Percentiles rank a stretch among this genome's conserved stretches.
Conservation (phyloP, 2,329 filamentous ascomycete species). For the Colletotrichum viniferum region DNA sequence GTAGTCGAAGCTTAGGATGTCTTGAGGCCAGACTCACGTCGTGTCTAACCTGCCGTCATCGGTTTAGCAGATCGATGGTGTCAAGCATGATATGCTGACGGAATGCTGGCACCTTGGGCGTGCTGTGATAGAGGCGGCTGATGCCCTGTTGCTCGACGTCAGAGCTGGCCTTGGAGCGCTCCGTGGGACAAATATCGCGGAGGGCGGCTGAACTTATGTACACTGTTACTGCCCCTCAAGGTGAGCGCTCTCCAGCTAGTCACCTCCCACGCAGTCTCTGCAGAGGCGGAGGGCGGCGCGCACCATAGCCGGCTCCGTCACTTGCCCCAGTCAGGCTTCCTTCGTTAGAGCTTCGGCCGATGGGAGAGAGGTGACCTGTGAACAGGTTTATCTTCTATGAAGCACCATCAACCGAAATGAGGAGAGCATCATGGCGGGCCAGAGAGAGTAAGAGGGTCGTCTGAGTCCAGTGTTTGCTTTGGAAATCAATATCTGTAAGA, state of each 20-base stretch:
- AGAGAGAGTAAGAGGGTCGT: not conserved
- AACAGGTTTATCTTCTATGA: accelerated
- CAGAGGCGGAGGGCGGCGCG: not conserved
- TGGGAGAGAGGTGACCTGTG: not conserved
- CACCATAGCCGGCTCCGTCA: not conserved
- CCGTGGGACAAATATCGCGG: too few species aligned
- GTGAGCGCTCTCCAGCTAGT: too few species aligned
- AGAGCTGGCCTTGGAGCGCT: too few species aligned
- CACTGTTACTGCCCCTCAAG: too few species aligned
- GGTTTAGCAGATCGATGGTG: not conserved
- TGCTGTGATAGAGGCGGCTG: too few species aligned
- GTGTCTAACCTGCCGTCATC: accelerated
- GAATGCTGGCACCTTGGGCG: too few species aligned
- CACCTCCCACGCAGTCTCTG: too few species aligned
- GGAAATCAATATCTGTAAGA: not conserved
- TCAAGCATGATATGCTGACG: too few species aligned
- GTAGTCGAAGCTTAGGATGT: not conserved
- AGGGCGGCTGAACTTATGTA: too few species aligned
- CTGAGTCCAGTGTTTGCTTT: not conserved
- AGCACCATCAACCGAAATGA: not conserved
- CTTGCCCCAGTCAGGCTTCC: not conserved
- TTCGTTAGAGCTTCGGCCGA: not conserved
- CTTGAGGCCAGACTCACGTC: not conserved
- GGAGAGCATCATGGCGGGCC: not conserved
- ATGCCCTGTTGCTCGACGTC: too few species aligned